Conservation (phyloP, 306 rosid genomes). For the Glycine soja region DNA sequence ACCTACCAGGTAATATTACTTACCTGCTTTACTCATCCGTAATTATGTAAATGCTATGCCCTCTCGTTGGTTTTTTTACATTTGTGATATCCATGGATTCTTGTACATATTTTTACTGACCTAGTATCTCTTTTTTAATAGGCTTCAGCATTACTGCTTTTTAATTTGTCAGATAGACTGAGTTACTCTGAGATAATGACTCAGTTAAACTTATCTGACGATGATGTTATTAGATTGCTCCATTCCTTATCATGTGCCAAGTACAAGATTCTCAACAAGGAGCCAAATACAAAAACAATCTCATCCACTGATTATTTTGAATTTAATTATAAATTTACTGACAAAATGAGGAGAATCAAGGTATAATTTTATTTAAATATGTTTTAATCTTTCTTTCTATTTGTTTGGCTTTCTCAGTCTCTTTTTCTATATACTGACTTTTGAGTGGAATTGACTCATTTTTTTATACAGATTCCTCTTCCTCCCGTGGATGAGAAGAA, state of each 20-base stretch:
- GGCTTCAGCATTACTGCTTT: conserved; percentile 92
- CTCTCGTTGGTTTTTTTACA: conserved; percentile 24
- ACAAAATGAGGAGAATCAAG: conserved; percentile 96
- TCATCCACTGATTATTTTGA: conserved; percentile 68
- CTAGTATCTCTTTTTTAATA: conserved; percentile 42
- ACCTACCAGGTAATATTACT: conserved; percentile 82
- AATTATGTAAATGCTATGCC: conserved; percentile 7
- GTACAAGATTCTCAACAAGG: conserved; percentile 88
- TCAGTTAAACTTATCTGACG: conserved; percentile 79
- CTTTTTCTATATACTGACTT: conserved; percentile 10
- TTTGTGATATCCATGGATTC: conserved; percentile 22
- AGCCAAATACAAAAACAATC: conserved; percentile 80
- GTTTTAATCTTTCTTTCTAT: background rate
- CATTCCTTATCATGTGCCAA: conserved; percentile 96
- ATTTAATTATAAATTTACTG: conserved; percentile 88
- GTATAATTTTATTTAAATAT: conserved; percentile 44
- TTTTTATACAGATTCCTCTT: conserved; percentile 76
- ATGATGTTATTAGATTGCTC: conserved; percentile 85
- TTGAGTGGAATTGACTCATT: conserved; percentile 12
- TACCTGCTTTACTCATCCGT: conserved; percentile 23
- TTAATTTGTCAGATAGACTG: conserved; percentile 80
- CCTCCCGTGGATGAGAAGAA: conserved; percentile 97
- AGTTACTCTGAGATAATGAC: conserved; percentile 89
- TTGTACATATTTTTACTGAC: conserved; percentile 40
- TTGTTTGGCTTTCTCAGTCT: conserved; percentile 21